Base-by-base conservation (phyloP, 345 rosid species). In the Citrus medica region DNA sequence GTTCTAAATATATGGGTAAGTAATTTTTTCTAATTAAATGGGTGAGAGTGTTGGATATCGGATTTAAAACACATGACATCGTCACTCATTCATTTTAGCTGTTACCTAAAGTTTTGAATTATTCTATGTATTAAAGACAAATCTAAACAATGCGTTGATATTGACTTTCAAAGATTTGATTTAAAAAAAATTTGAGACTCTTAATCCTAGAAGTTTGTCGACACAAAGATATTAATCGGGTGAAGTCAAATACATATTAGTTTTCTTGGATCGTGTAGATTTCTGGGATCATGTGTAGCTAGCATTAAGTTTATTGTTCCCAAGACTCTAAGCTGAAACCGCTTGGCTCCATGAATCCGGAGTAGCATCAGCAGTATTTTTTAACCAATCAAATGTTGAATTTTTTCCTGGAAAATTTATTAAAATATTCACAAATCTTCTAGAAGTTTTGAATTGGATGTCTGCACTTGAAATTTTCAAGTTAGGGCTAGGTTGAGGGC, bases 191-290 rank as follows among this genome's bases (percentile, higher is more conserved):
- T n/a, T 65, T 4, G 14, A 21, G 42, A n/a, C 53, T 21, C 76
- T 56, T n/a, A 22, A 58, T 33, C 65, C 79, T 25, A 76, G 25
- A 67, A 53, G 35, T 30, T 76, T 76, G 65, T 76, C 79, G 65
- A 32, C 61, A 10, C 17, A 27, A 4, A 60, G 21, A 10, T n/a
- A 46, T 25, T 75, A 70, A 46, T 62, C 1, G 38, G 61, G 38
- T 25, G 59, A 62, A 33, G 27, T 62, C 21, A 6, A 16, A 32
- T 32, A 8, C 8, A 32, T 9, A 28, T 13, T 13, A 6, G 8
- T 30, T 75, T 63, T 80, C 82, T 80, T 69, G 79, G 82, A 80
- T 80, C 82, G 24, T 62, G 82, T 27, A 71, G 59, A 19, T 60
- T 66, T 61, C 75, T 61, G 51, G 76, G 73, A 76, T 64, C 79